Conservation (phyloP, 805 yeast genomes). For the Vanderwaltozyma polyspora region DNA sequence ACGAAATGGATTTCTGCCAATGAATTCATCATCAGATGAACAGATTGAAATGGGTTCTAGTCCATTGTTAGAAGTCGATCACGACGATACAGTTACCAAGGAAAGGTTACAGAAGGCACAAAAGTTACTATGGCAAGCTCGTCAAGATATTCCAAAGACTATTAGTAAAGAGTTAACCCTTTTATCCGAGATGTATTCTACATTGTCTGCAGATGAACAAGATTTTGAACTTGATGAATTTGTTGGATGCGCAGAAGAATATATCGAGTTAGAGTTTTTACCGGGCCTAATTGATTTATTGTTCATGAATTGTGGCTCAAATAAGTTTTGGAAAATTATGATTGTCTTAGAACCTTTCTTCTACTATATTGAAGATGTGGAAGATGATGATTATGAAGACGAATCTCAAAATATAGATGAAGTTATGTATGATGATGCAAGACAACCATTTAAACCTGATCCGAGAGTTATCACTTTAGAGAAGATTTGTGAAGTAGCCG, state of each 20-base stretch:
- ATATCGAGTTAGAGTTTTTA: conserved; percentile 26
- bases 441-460: conserved; percentile 20
- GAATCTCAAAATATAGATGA: neutral
- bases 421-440: conserved; percentile 2
- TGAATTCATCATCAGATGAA: neutral
- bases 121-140: conserved; percentile 24
- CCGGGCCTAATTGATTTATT: conserved; percentile 25
- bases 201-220: conserved; percentile 28
- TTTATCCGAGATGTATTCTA: conserved; percentile 27
- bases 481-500: conserved; percentile 28
- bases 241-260: conserved; percentile 29
- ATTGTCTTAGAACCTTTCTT: conserved; percentile 28
- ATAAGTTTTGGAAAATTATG: conserved; percentile 26
- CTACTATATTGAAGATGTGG: conserved; percentile 27
- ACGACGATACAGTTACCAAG: conserved; percentile 12
- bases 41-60: neutral
- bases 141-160: conserved; percentile 27
- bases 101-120: conserved; percentile 25
- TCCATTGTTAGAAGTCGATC: neutral
- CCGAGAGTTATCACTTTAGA: conserved; percentile 28
- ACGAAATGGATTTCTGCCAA: conserved; percentile 24
- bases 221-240: conserved; percentile 28
- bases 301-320: conserved; percentile 22
- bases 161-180: conserved; percentile 26
- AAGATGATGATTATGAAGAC: conserved; percentile 17